Evolutionary conservation across 495 filamentous ascomycete species (phyloP).

Genomic region (Bombardia bombarda): DNA sequence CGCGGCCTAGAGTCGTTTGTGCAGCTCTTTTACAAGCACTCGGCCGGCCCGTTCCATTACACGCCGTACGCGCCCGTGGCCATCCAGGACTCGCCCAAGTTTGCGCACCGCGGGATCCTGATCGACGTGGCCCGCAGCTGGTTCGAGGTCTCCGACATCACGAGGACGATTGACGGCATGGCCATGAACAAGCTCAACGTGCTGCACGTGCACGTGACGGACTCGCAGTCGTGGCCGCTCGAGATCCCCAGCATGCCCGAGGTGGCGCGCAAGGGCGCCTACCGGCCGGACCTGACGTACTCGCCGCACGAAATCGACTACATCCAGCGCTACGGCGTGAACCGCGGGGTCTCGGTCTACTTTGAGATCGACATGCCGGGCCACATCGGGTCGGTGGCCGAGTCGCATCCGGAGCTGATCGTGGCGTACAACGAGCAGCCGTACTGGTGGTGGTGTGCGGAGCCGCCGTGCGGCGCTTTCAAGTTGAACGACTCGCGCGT

Average conservation of each 20-base stretch:
- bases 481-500: conserved; percentile 64
- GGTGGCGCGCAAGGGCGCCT: conserved; percentile 61
- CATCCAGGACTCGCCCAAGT: conserved; percentile 60
- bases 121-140: conserved; percentile 63
- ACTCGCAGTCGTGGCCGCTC: conserved; percentile 78
- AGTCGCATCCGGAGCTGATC: conserved; percentile 64
- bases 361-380: conserved; percentile 79
- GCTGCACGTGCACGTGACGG: conserved; percentile 71
- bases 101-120: conserved; percentile 65
- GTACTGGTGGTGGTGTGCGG: conserved; percentile 58
- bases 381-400: conserved; percentile 58
- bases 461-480: conserved; percentile 70
- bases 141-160: conserved; percentile 53
- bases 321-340: conserved; percentile 58
- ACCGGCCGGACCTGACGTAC: conserved; percentile 52
- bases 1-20: conserved; percentile 61
- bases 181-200: conserved; percentile 72
- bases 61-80: conserved; percentile 55
- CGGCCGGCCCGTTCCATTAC: conserved; percentile 48
- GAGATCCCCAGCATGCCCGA: conserved; percentile 65
- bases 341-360: conserved; percentile 63
- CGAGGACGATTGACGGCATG: conserved; percentile 63
- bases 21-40: conserved; percentile 69
- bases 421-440: conserved; percentile 61
- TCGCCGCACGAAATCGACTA: conserved; percentile 50